Evolutionary conservation across 768 basidiomycete genomes (phyloP), one percentile per base, ranked within the genome.

Genomic region (Pulveroboletus frians): DNA sequence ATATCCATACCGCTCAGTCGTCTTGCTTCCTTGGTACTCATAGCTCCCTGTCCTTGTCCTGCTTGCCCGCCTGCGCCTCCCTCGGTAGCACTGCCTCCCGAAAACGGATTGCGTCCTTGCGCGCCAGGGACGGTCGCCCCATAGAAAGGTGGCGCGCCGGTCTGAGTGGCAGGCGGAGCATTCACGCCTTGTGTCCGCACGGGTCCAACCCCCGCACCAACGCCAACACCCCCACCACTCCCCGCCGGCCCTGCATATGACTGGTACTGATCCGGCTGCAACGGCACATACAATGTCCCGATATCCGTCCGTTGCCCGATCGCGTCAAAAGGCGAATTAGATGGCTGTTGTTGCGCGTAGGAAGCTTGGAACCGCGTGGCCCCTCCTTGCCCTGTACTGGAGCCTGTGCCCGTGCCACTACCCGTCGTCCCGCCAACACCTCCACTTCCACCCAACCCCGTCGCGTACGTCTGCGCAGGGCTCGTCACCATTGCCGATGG

Each of bases 191-290:
- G 80, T 11, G 75, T 67, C 78, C 71, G 23, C 9, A 56, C 50
- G 9, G 44, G 21, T 9, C 55, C 55, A n/a, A 61, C 54, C 11
- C 69, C 51, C 14, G 43, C 15, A 1, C 29, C 18, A 8, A 34
- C 42, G 9, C 59, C 53, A 17, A 47, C 61, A 26, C 57, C 62
- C 14, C 56, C 56, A 18, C 74, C 59, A 11, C 68, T 64, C 17
- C 70, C 61, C 35, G 64, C 65, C 17, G 51, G 23, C 37, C 38
- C 50, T 45, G 71, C 61, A 59, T 87, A 87, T 31, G 76, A 61
- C 53, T 77, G 76, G 65, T 80, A 90, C 56, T 85, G 84, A 21
- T 92, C 89, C 30, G 89, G 85, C 64, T 91, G 90, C 76, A 92
- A 78, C 1, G 90, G 88, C 32, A 83, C 83, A 61, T 83, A 92